phyloP scores from a whole-genome alignment of 106 monocot genomes.

The Alisma plantagoaquatica region DNA sequence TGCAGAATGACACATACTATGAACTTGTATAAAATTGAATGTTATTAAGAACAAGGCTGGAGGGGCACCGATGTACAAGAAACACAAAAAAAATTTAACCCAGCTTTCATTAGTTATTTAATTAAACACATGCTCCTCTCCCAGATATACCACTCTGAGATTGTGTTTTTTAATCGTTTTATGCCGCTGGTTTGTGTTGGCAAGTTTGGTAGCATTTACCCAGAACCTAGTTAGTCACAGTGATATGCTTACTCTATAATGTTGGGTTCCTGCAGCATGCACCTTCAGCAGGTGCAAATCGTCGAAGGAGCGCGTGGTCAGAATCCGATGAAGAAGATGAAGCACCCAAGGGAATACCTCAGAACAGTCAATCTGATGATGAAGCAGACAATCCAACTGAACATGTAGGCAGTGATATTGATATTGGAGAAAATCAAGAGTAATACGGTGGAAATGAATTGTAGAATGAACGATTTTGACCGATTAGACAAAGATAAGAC shows the following conservation, averaged over 20 bases:
- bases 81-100: neutral
- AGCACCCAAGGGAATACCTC: neutral
- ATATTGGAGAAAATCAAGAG: slow-evolving; percentile 1
- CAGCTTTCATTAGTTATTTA: neutral
- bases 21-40: too few species aligned
- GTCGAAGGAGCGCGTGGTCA: slow-evolving; percentile 21
- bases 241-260: too few species aligned
- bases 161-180: neutral
- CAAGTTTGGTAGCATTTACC: too few species aligned
- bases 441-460: neutral
- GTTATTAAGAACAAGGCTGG: too few species aligned
- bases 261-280: slow-evolving; percentile 1
- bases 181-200: neutral
- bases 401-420: slow-evolving; percentile 11
- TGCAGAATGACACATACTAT: too few species aligned
- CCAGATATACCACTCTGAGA: too few species aligned
- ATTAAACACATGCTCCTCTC: too few species aligned
- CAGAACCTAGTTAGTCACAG: too few species aligned
- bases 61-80: too few species aligned
- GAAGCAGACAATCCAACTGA: slow-evolving; percentile 13
- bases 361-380: slow-evolving; percentile 2
- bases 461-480: too few species aligned
- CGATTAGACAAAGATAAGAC: too few species aligned
- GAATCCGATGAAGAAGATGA: slow-evolving; percentile 24
- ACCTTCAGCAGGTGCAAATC: slow-evolving; percentile 4